Evolutionary conservation across 768 basidiomycete genomes (phyloP).

Genomic region (Candolleomyces efflorescens): DNA sequence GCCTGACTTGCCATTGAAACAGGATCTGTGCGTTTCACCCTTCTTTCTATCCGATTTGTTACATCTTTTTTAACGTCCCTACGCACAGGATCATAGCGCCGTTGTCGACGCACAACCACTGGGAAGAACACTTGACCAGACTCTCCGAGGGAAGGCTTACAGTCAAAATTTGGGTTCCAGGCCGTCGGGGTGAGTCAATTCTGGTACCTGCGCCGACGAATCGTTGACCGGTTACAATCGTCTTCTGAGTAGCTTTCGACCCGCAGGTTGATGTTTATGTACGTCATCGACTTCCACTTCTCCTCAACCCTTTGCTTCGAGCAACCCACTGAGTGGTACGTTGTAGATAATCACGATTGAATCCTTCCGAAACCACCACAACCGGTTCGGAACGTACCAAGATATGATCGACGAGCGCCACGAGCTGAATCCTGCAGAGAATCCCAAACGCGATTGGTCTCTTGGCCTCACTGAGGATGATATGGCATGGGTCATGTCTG

Average conservation of each 20-base stretch:
- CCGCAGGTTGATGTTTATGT: too few relatives aligned
- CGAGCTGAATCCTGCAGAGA: background rate
- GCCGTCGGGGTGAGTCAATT: too few relatives aligned
- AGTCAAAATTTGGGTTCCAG: too few relatives aligned
- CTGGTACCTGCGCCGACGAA: too few relatives aligned
- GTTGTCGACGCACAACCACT: background rate
- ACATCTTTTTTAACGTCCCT: background rate
- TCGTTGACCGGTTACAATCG: too few relatives aligned
- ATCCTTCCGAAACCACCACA: background rate
- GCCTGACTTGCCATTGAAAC: background rate
- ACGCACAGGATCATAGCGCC: background rate
- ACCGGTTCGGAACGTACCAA: background rate
- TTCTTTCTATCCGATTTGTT: background rate
- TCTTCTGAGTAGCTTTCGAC: too few relatives aligned
- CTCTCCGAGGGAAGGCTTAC: too few relatives aligned
- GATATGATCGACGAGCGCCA: background rate
- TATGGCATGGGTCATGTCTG: background rate
- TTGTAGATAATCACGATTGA: background rate
- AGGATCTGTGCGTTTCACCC: background rate
- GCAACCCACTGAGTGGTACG: too few relatives aligned
- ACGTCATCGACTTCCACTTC: too few relatives aligned
- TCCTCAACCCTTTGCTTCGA: too few relatives aligned
- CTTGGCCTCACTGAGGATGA: background rate
- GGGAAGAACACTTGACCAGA: background rate
- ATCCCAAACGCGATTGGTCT: too few relatives aligned